Conservation (phyloP, 345 rosid genomes). For the Clarkia xantiana region DNA sequence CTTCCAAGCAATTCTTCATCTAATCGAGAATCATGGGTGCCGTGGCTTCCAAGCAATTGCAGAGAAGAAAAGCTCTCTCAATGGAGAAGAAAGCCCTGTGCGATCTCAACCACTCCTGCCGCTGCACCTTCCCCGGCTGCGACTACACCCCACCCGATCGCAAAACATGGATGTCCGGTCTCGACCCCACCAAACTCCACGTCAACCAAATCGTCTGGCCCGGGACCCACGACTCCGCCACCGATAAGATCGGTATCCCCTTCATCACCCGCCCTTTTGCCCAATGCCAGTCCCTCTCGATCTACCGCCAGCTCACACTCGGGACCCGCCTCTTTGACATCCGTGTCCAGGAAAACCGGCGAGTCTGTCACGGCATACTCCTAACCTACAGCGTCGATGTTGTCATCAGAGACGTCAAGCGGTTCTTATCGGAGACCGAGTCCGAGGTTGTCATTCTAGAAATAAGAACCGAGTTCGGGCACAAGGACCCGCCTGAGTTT, state of each 20-base stretch:
- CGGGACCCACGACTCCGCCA: constrained; percentile 42
- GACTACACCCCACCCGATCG: constrained; percentile 56
- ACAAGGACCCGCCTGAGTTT: constrained; percentile 60
- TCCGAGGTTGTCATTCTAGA: constrained; percentile 75
- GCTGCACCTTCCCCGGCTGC: constrained; percentile 42
- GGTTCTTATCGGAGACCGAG: constrained; percentile 60
- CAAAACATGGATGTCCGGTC: constrained; percentile 35
- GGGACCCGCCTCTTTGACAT: constrained; percentile 71
- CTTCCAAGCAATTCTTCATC: not conserved
- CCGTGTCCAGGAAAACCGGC: constrained; percentile 57
- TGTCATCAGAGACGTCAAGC: constrained; percentile 58
- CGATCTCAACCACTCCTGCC: constrained; percentile 32
- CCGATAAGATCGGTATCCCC: constrained; percentile 32
- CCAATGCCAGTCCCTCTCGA: constrained; percentile 72
- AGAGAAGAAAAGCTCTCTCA: constrained; percentile 35
- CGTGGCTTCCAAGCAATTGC: constrained; percentile 40
- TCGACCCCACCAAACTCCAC: constrained; percentile 22
- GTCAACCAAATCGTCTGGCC: constrained; percentile 50
- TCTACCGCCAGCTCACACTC: constrained; percentile 53
- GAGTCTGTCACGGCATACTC: constrained; percentile 77
- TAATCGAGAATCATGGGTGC: constrained; percentile 53
- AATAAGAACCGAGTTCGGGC: constrained; percentile 86
- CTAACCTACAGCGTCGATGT: constrained; percentile 51
- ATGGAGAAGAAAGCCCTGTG: constrained; percentile 41
- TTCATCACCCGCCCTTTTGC: constrained; percentile 73